Evolutionary conservation across 768 basidiomycete species (phyloP).

Genomic region (Suillus variegatus): DNA sequence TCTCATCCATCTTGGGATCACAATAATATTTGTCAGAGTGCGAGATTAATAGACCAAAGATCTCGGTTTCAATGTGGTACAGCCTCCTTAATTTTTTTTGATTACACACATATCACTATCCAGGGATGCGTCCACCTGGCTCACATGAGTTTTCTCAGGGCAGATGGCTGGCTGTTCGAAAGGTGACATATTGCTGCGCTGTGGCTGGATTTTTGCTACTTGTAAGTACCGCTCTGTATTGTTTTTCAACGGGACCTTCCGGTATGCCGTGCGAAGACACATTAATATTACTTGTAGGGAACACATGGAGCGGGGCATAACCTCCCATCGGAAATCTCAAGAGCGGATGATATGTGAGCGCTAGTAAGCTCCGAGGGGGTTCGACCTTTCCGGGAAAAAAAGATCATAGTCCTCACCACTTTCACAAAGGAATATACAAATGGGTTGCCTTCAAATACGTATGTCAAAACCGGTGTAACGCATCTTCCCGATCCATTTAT

Average conservation of each 20-base stretch:
- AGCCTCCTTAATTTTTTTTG: not conserved
- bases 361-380: not conserved
- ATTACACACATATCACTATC: not conserved
- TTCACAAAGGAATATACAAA: not conserved
- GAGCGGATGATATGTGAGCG: not conserved
- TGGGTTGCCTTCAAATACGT: not conserved
- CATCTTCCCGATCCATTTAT: not conserved
- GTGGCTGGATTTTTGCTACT: not conserved
- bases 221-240: not conserved
- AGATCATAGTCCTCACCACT: not conserved
- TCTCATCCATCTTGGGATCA: slow-evolving; percentile 1
- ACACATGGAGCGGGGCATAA: not conserved
- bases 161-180: not conserved
- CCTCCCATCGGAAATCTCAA: not conserved
- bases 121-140: not conserved
- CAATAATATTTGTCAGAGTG: not conserved
- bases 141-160: slow-evolving; percentile 2
- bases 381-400: not conserved
- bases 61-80: not conserved
- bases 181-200: not conserved
- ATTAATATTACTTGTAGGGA: not conserved
- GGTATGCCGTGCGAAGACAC: not conserved
- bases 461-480: not conserved
- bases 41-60: not conserved
- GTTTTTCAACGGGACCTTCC: not conserved